Conservation (phyloP, 805 yeast species). For the Hanseniaspora taiwanica region DNA sequence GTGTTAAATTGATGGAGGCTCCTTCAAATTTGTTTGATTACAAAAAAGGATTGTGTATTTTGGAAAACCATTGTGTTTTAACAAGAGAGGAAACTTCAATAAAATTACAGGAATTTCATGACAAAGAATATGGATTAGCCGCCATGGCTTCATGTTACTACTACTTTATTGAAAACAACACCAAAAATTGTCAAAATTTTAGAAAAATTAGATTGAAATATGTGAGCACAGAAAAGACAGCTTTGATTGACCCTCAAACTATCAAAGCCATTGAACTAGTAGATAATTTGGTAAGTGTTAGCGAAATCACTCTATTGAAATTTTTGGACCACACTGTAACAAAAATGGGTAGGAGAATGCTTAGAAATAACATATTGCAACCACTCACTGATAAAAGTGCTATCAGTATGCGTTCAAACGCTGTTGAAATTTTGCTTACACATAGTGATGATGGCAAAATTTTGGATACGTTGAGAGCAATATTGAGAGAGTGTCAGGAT, state of each 20-base stretch:
- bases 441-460: conserved; percentile 7
- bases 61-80: conserved; percentile 14
- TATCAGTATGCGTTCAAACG: conserved; percentile 24
- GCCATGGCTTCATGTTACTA: conserved; percentile 24
- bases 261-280: conserved; percentile 27
- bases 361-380: conserved; percentile 32
- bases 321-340: conserved; percentile 29
- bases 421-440: conserved; percentile 25
- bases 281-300: conserved; percentile 20
- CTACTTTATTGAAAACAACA: conserved; percentile 6
- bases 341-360: conserved; percentile 32
- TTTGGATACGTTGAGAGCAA: conserved; percentile 9
- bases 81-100: conserved; percentile 2
- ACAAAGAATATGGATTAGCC: conserved; percentile 20
- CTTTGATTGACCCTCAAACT: conserved; percentile 31
- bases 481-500: conserved; percentile 24
- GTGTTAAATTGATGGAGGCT: conserved; percentile 15
- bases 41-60: conserved; percentile 14
- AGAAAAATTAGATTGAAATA: conserved; percentile 25
- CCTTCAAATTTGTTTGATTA: conserved; percentile 17
- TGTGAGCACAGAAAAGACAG: conserved; percentile 27
- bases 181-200: conserved; percentile 9
- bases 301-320: conserved; percentile 24
- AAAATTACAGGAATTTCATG: conserved; percentile 13
- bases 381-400: conserved; percentile 30